Evolutionary conservation across 192 early-diverging fungal species (phyloP).

Genomic region (Thoreauomyces humboldtii): DNA sequence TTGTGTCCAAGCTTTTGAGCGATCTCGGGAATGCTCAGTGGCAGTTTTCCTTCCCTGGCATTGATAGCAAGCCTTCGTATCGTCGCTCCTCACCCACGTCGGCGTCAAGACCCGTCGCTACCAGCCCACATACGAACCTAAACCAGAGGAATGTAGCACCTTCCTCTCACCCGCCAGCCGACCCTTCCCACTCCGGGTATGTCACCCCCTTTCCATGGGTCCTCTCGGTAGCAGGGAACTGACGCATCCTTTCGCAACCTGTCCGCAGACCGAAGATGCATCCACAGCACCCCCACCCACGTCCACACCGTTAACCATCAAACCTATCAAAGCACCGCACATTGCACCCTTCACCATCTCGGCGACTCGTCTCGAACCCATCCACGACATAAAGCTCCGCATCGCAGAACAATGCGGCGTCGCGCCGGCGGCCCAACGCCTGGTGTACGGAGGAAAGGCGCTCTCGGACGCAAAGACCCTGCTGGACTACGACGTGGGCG

Average conservation of each 20-base stretch:
- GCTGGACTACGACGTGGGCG: slow-evolving; percentile 24
- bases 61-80: slow-evolving; percentile 26
- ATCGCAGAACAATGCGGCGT: slow-evolving; percentile 15
- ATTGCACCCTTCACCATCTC: slow-evolving; percentile 2
- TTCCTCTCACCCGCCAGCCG: slow-evolving; percentile 22
- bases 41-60: no score
- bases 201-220: background rate
- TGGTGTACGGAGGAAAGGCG: slow-evolving; percentile 30
- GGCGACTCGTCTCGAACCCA: slow-evolving; percentile 3
- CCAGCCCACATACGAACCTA: slow-evolving; percentile 19
- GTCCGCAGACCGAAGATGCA: background rate
- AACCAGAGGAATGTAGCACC: background rate
- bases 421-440: slow-evolving; percentile 11
- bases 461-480: slow-evolving; percentile 27
- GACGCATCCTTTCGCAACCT: background rate
- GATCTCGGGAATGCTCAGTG: no score
- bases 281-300: background rate
- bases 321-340: slow-evolving; percentile 19
- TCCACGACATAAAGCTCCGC: slow-evolving; percentile 19
- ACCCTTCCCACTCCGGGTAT: slow-evolving; percentile 23
- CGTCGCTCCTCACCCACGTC: slow-evolving; percentile 11
- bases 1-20: no score
- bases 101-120: slow-evolving; percentile 2
- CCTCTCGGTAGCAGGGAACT: background rate
- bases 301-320: slow-evolving; percentile 16